Base-by-base conservation (phyloP, 768 basidiomycete species). In the Agaricus sinodeliciosus region DNA sequence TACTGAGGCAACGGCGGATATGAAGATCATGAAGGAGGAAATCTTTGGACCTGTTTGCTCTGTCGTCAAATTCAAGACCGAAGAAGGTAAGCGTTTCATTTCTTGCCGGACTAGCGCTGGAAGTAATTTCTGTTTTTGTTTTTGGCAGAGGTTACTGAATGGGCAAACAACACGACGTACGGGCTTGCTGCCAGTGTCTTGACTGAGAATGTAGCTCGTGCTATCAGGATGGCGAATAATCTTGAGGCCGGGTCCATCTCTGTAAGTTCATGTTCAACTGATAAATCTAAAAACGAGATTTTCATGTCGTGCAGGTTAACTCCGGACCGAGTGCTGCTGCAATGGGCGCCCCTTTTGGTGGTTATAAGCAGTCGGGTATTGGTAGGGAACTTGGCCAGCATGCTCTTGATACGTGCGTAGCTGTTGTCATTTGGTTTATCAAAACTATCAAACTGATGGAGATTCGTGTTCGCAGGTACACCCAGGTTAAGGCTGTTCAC, bases 31-130 rank as follows among this genome's bases (percentile, higher is more conserved):
- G 11, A 65, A 65, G 51, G 84, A 87, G 60, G 82, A 91, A 66
- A 90, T 90, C 56, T 90, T 91, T 58, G 88, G 88, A 3, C 88
- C 90, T 4, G 86, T 90, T 39, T 81, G 81, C 51, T 86, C 84
- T 25, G 69, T 93, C 36, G 77, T 84, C 71, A 84, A 83, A 64
- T 92, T 93, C 72, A 78, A 83, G 60, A 76, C 79, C 47, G 81
- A 80, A 56, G 76, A 79, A 1, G 66, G 62, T 28, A 34, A 39
- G 26, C 2, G 28, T 25, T 12, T 36, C 12, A 12, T 27, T 22
- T 3, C n/a, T 16, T 35, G 26, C 11, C 7, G 37, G 31, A 2
- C 4, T 42, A 19, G 28, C 47, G 15, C 11, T n/a, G 8, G 13
- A 13, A n/a, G 5, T 19, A 28, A 9, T 19, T 4, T 13, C 3